phyloP scores from a whole-genome alignment of 768 basidiomycete species.

The Agrocybe pediades region DNA sequence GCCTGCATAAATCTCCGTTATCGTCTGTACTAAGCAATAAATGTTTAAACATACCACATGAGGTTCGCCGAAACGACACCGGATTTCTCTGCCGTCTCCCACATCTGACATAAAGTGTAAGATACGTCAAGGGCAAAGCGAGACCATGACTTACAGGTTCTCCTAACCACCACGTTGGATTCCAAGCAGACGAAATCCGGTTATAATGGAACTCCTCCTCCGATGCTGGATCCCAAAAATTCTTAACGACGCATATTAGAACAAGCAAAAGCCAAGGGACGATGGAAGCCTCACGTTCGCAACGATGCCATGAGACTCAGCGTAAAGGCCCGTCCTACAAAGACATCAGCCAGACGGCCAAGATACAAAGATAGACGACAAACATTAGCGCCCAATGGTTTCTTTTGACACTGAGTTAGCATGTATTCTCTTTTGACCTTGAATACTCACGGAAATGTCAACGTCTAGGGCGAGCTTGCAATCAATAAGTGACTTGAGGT shows the following conservation, averaged over 20 bases:
- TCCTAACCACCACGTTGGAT: conserved; percentile 82
- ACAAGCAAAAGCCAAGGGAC: background rate
- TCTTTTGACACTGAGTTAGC: conserved; percentile 33
- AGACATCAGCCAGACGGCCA: conserved; percentile 1
- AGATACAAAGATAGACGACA: conserved; percentile 16
- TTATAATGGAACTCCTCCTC: conserved; percentile 74
- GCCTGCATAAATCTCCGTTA: conserved; percentile 45
- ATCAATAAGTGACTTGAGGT: conserved; percentile 2
- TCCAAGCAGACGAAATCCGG: conserved; percentile 58
- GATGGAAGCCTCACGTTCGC: conserved; percentile 59
- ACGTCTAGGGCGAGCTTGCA: too few relatives aligned
- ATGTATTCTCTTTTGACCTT: background rate
- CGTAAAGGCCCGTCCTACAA: conserved; percentile 82
- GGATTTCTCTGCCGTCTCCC: conserved; percentile 82
- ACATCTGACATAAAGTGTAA: conserved; percentile 61
- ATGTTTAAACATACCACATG: conserved; percentile 72
- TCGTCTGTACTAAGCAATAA: background rate
- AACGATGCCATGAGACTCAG: conserved; percentile 90
- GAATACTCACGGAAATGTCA: conserved; percentile 83
- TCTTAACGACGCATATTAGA: conserved; percentile 39
- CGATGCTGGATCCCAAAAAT: conserved; percentile 81
- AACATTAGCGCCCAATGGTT: conserved; percentile 93
- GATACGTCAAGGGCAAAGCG: background rate
- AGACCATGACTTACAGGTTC: conserved; percentile 62
- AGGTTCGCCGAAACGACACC: conserved; percentile 80